phyloP scores from a whole-genome alignment of 2,329 filamentous ascomycete species.

The Penicillium sp. region DNA sequence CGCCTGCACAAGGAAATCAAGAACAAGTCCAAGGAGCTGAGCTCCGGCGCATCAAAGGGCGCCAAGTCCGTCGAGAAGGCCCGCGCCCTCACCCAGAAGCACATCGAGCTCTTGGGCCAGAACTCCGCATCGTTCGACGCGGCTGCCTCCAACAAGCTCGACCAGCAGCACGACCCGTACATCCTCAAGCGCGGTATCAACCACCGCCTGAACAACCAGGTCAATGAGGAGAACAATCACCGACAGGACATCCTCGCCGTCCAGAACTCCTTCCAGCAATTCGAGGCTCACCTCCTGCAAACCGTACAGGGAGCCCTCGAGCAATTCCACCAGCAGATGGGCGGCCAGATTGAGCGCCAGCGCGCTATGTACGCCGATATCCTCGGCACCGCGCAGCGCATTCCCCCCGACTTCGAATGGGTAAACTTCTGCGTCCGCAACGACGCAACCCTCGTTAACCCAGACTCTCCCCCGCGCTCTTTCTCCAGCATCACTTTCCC shows the following conservation, averaged over 20 bases:
- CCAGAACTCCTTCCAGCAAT: constrained; percentile 85
- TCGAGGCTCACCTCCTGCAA: constrained; percentile 82
- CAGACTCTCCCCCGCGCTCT: constrained; percentile 70
- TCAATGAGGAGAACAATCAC: constrained; percentile 95
- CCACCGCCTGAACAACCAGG: constrained; percentile 84
- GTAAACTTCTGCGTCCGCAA: constrained; percentile 76
- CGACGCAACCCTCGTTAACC: constrained; percentile 72
- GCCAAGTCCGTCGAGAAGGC: constrained; percentile 92
- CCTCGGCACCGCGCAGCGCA: constrained; percentile 70
- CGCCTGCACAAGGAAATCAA: constrained; percentile 95
- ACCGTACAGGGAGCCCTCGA: constrained; percentile 80
- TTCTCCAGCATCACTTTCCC: constrained; percentile 78
- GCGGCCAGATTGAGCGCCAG: constrained; percentile 78
- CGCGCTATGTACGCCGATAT: constrained; percentile 83
- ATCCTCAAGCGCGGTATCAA: constrained; percentile 78
- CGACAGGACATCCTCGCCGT: constrained; percentile 85
- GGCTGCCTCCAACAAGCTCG: constrained; percentile 65
- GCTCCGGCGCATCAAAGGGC: constrained; percentile 75
- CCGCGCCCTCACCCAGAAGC: constrained; percentile 83
- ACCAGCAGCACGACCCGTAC: constrained; percentile 80
- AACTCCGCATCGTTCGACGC: constrained; percentile 80
- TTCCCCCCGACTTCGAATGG: constrained; percentile 90
- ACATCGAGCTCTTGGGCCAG: constrained; percentile 90
- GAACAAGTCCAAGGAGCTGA: constrained; percentile 88
- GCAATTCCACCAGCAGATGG: constrained; percentile 78